Conservation (phyloP, 2,329 filamentous ascomycete species). For the Fusarium concolor region DNA sequence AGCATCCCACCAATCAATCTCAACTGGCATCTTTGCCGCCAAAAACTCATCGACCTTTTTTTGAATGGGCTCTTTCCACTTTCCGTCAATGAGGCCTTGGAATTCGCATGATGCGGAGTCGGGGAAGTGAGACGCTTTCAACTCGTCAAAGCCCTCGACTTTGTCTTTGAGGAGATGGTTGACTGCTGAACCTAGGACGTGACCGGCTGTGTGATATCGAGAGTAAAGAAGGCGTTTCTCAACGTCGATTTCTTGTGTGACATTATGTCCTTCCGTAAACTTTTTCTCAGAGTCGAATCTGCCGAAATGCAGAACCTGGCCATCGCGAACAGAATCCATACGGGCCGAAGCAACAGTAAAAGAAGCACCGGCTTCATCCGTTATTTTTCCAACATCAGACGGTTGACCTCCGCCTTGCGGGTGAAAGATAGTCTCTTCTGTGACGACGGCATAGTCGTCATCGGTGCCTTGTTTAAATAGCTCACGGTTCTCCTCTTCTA, state of each 20-base stretch:
- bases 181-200: constrained; percentile 77
- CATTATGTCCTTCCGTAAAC: constrained; percentile 57
- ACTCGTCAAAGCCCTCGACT: constrained; percentile 68
- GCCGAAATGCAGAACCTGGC: constrained; percentile 74
- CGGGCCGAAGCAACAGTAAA: constrained; percentile 70
- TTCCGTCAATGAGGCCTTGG: constrained; percentile 72
- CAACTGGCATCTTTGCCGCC: constrained; percentile 65
- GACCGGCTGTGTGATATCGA: constrained; percentile 78
- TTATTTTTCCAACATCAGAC: constrained; percentile 72
- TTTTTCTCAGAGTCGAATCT: constrained; percentile 55
- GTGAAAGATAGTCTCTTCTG: constrained; percentile 77
- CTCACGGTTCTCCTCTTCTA: constrained; percentile 62
- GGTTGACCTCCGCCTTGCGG: constrained; percentile 81
- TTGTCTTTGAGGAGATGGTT: constrained; percentile 65
- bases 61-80: constrained; percentile 73
- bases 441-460: constrained; percentile 68
- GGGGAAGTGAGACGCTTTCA: constrained; percentile 79
- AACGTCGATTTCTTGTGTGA: constrained; percentile 69
- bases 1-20: constrained; percentile 74
- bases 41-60: constrained; percentile 69
- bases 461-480: constrained; percentile 69
- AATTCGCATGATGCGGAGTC: constrained; percentile 76
- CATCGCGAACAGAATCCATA: constrained; percentile 61
- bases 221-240: constrained; percentile 73
- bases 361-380: constrained; percentile 24